These are phyloP conservation scores for Adansonia rubrostipa DNA, from an alignment of 441 rosid genomes.

Conservation along the genomic window DNA sequence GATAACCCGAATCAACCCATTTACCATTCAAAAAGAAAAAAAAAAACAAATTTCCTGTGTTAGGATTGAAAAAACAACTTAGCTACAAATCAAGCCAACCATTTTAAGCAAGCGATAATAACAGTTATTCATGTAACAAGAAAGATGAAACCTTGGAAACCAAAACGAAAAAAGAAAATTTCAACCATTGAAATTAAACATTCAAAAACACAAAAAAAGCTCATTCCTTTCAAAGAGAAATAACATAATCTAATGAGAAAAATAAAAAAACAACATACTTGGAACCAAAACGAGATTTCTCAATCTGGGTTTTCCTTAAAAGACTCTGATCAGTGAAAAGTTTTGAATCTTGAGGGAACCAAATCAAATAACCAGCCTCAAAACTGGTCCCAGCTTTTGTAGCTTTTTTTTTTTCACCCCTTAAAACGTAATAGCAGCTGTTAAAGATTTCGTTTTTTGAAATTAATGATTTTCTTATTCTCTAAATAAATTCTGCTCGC, in stretches of 20 bases:
- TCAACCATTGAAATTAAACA: neutral
- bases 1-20: neutral
- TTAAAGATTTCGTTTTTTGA: neutral
- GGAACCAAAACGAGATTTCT: neutral
- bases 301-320: neutral
- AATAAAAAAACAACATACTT: neutral
- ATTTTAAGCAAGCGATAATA: neutral
- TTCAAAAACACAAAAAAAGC: neutral
- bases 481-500: neutral
- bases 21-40: neutral
- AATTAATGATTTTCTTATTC: neutral
- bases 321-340: neutral
- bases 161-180: neutral
- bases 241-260: neutral
- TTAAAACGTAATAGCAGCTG: neutral
- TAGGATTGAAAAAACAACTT: neutral
- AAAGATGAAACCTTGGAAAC: neutral
- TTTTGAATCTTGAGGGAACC: conserved; percentile 2
- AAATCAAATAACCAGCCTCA: neutral
- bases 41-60: no score
- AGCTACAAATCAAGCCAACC: neutral
- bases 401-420: no score
- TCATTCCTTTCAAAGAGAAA: neutral
- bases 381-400: neutral
- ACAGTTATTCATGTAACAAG: neutral